A percentile compares a stretch with the other conserved stretches of the same genome.
These are phyloP conservation scores for Triadica sebifera DNA, from an alignment of 345 rosid species.

Conservation along the genomic window DNA sequence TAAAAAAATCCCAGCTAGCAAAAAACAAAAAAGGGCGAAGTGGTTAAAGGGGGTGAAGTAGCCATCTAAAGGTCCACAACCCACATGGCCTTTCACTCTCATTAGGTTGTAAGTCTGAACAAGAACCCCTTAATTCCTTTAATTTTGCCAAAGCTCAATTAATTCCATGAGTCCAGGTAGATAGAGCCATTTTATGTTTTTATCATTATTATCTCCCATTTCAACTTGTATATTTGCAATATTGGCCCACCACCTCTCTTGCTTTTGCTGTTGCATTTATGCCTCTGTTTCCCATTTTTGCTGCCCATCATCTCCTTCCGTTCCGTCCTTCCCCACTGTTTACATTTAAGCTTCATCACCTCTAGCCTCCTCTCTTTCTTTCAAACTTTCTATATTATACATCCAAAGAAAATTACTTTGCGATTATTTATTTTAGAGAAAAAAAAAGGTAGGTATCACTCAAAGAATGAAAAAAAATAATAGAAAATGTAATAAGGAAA, in stretches of 20 bases:
- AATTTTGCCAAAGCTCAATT: slow-evolving; percentile 1
- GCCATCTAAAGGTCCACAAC: slow-evolving; percentile 25
- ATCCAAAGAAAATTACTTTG: too few relatives aligned
- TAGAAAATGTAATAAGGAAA: too few relatives aligned
- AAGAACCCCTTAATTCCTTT: background rate
- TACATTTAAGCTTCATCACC: slow-evolving; percentile 15
- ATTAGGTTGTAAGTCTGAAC: slow-evolving; percentile 14
- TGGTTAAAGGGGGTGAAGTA: slow-evolving; percentile 6
- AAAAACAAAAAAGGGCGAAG: background rate
- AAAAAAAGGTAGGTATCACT: too few relatives aligned
- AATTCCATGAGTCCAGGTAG: slow-evolving; percentile 18
- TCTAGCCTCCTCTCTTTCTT: slow-evolving; percentile 4
- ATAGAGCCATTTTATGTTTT: too few relatives aligned
- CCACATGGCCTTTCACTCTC: slow-evolving; percentile 49
- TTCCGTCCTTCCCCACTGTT: background rate
- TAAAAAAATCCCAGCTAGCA: background rate
- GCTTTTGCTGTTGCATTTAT: slow-evolving; percentile 30
- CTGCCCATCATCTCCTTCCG: slow-evolving; percentile 11
- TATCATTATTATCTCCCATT: too few relatives aligned
- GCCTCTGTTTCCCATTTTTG: slow-evolving; percentile 16
- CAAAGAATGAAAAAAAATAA: too few relatives aligned
- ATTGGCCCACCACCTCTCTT: background rate
- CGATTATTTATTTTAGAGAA: too few relatives aligned
- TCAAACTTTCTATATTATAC: too few relatives aligned
- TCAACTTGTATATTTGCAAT: too few relatives aligned